A percentile compares a stretch with the other conserved stretches of the same genome.
Evolutionary conservation across 495 filamentous ascomycete genomes (phyloP).

Genomic region (Aspergillus saccharolyticus): DNA sequence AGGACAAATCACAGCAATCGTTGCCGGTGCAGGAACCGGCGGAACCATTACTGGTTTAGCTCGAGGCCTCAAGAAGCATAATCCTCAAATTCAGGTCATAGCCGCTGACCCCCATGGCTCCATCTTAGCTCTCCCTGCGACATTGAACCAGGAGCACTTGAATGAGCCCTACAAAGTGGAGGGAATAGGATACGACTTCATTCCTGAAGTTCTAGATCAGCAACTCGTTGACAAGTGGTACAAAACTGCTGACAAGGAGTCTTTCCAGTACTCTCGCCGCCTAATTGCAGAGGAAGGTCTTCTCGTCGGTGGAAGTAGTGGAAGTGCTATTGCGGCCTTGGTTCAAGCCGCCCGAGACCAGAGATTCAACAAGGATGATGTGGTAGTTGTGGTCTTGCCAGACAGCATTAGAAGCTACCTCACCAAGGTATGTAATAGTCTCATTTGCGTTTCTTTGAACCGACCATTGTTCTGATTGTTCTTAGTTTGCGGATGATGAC

Average conservation of each 20-base stretch:
- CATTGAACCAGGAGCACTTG: slow-evolving; percentile 68
- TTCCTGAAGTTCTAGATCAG: slow-evolving; percentile 87
- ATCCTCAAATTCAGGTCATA: slow-evolving; percentile 73
- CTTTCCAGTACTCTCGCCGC: slow-evolving; percentile 81
- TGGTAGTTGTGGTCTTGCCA: slow-evolving; percentile 84
- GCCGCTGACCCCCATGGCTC: slow-evolving; percentile 89
- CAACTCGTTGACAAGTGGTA: slow-evolving; percentile 88
- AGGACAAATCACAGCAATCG: slow-evolving; percentile 77
- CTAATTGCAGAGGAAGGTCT: slow-evolving; percentile 94
- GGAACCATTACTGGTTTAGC: slow-evolving; percentile 92
- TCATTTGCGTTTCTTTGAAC: neutral
- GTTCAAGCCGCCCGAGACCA: slow-evolving; percentile 73
- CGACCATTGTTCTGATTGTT: slow-evolving; percentile 4
- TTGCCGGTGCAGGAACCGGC: slow-evolving; percentile 92
- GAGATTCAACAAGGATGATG: slow-evolving; percentile 66
- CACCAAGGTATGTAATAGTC: slow-evolving; percentile 58
- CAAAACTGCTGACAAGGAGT: slow-evolving; percentile 91
- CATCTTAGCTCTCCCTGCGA: slow-evolving; percentile 74
- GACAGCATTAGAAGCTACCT: slow-evolving; percentile 97
- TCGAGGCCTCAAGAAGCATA: slow-evolving; percentile 81
- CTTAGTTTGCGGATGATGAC: slow-evolving; percentile 90
- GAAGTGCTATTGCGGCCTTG: slow-evolving; percentile 85
- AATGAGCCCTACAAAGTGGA: slow-evolving; percentile 95
- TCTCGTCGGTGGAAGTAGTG: slow-evolving; percentile 89
- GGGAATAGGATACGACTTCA: slow-evolving; percentile 98